Conservation (phyloP, 257 asterid genomes). For the Capsicum pubescens region DNA sequence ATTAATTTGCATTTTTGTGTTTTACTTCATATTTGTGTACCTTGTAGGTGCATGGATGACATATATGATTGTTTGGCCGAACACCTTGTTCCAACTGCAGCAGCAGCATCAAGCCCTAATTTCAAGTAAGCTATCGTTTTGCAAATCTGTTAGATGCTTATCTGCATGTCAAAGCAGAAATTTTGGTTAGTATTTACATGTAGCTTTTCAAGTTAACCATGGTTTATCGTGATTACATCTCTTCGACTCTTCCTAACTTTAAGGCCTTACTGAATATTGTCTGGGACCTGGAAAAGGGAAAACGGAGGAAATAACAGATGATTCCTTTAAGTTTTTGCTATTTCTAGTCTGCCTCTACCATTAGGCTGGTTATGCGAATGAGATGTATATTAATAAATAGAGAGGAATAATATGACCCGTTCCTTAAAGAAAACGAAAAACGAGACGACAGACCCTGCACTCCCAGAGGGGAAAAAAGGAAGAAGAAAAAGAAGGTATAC, state of each 20-base stretch:
- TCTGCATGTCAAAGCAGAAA: slow-evolving; percentile 25
- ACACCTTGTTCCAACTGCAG: slow-evolving; percentile 80
- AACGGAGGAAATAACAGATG: not conserved
- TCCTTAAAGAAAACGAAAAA: not conserved
- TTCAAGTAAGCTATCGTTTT: slow-evolving; percentile 61
- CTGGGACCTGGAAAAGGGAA: not conserved
- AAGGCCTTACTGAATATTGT: not conserved
- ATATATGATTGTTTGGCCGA: slow-evolving; percentile 77
- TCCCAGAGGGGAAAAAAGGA: not conserved
- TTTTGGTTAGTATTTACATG: slow-evolving; percentile 25
- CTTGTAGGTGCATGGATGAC: slow-evolving; percentile 77
- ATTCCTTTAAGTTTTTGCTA: not conserved
- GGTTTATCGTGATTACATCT: not conserved
- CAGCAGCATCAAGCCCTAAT: slow-evolving; percentile 69
- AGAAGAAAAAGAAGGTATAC: not conserved
- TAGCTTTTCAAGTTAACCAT: not conserved
- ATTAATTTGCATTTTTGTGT: not conserved
- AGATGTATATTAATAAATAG: not conserved
- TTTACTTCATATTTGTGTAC: slow-evolving; percentile 14
- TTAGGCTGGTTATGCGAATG: slow-evolving; percentile 5
- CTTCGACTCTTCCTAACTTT: not conserved
- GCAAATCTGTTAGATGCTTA: slow-evolving; percentile 17
- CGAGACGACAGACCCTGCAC: not conserved
- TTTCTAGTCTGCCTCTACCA: not conserved
- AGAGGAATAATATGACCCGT: not conserved